These are phyloP conservation scores for Rehmannia glutinosa DNA, from an alignment of 257 asterid genomes.

Conservation along the genomic window DNA sequence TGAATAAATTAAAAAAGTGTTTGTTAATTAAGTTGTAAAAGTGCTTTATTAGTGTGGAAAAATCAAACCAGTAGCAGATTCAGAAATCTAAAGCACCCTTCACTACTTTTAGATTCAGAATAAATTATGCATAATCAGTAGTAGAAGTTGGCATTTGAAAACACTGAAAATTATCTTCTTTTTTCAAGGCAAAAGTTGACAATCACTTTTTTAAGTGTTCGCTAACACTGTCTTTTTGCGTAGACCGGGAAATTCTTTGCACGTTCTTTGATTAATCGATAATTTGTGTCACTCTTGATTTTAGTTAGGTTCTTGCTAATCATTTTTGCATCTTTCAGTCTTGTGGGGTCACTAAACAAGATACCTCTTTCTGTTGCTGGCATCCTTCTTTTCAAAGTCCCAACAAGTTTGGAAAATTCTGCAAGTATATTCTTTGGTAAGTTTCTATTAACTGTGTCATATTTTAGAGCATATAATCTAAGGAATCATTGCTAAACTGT, in stretches of 20 bases:
- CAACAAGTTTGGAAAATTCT: conserved; percentile 80
- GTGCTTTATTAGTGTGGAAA: too few species aligned
- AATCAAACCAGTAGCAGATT: neutral
- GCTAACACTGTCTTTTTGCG: neutral
- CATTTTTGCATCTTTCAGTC: conserved; percentile 46
- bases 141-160: too few species aligned
- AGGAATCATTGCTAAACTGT: conserved; percentile 9
- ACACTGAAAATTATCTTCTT: too few species aligned
- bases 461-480: neutral
- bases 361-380: conserved; percentile 92
- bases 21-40: too few species aligned
- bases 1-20: too few species aligned
- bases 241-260: neutral
- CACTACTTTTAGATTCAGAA: too few species aligned
- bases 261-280: neutral
- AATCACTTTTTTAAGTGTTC: neutral
- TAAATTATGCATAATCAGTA: too few species aligned
- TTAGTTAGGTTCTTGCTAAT: neutral
- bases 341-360: conserved; percentile 90
- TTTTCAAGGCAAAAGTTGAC: too few species aligned
- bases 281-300: neutral
- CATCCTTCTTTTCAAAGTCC: conserved; percentile 77
- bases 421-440: conserved; percentile 83
- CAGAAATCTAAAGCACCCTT: too few species aligned
- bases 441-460: neutral